These are phyloP conservation scores for Globisporangium carolinianum DNA, from an alignment of 352 stramenopile genomes.

Conservation along the genomic window DNA sequence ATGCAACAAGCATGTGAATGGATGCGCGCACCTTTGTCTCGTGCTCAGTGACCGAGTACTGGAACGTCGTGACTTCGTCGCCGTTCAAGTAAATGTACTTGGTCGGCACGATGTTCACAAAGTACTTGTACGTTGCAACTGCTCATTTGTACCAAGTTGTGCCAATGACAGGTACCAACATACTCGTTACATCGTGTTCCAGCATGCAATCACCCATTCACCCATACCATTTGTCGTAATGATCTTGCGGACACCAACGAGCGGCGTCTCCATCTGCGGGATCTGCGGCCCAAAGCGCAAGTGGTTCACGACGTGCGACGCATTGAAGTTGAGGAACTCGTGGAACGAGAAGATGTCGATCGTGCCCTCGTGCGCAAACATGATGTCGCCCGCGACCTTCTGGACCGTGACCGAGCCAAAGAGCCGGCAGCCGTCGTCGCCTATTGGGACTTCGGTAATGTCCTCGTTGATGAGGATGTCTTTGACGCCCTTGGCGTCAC, in stretches of 20 bases:
- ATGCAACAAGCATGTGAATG: neutral
- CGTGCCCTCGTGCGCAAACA: constrained; percentile 79
- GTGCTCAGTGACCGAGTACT: constrained; percentile 87
- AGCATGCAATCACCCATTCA: neutral
- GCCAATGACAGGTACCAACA: no score
- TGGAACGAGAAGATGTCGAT: constrained; percentile 84
- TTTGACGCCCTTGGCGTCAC: constrained; percentile 81
- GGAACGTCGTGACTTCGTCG: constrained; percentile 59
- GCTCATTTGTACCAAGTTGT: neutral
- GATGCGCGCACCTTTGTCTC: constrained; percentile 27
- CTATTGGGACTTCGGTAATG: constrained; percentile 48
- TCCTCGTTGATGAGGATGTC: constrained; percentile 68
- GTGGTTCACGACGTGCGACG: constrained; percentile 75
- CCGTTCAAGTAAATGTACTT: constrained; percentile 82
- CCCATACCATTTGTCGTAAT: constrained; percentile 65
- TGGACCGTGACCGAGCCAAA: constrained; percentile 61
- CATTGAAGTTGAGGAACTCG: constrained; percentile 88
- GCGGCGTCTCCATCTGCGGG: constrained; percentile 80
- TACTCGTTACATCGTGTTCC: no score
- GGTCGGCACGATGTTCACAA: constrained; percentile 79
- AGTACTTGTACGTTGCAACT: constrained; percentile 89
- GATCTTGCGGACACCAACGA: constrained; percentile 82
- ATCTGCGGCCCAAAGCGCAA: constrained; percentile 74
- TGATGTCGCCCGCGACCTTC: constrained; percentile 79
- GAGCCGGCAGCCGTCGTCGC: constrained; percentile 72